Evolutionary conservation across 129 eudicot species (phyloP).

Genomic region (Erigeron canadensis): DNA sequence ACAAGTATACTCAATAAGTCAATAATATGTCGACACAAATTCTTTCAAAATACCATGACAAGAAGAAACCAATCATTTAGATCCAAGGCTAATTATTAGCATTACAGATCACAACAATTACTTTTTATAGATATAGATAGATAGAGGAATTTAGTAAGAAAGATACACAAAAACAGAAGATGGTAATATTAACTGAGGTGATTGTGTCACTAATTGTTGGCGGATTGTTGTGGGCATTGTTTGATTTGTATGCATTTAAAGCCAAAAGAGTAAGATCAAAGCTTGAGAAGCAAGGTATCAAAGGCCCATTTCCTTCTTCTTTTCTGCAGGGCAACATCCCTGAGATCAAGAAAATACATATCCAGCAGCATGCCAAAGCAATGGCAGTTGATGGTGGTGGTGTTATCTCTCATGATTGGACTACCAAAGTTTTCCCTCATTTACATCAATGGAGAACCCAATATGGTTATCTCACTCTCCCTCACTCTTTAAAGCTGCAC

Average conservation of each 20-base stretch:
- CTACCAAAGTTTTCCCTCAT: constrained; percentile 47
- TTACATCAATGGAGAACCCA: constrained; percentile 42
- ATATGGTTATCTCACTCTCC: constrained; percentile 39
- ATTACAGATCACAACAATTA: no score
- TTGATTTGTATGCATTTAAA: constrained; percentile 24
- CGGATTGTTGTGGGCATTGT: constrained; percentile 26
- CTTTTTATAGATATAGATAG: no score
- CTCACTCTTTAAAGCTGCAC: not conserved
- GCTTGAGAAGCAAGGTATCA: constrained; percentile 48
- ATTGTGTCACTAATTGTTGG: constrained; percentile 23
- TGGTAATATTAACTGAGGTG: constrained; percentile 5
- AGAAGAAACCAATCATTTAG: no score
- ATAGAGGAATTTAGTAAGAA: not conserved
- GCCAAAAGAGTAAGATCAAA: constrained; percentile 45
- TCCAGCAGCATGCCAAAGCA: not conserved
- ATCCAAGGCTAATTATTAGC: no score
- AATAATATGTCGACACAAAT: no score
- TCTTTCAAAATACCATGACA: no score
- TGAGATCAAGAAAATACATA: constrained; percentile 35
- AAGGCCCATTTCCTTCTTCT: constrained; percentile 50
- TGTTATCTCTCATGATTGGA: constrained; percentile 42
- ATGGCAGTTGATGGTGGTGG: not conserved
- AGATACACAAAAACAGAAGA: not conserved
- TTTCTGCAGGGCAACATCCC: constrained; percentile 45
- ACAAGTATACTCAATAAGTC: no score